These are phyloP conservation scores for Taiwanofungus camphoratus DNA, from an alignment of 1,284 basidiomycete genomes.

Conservation along the genomic window DNA sequence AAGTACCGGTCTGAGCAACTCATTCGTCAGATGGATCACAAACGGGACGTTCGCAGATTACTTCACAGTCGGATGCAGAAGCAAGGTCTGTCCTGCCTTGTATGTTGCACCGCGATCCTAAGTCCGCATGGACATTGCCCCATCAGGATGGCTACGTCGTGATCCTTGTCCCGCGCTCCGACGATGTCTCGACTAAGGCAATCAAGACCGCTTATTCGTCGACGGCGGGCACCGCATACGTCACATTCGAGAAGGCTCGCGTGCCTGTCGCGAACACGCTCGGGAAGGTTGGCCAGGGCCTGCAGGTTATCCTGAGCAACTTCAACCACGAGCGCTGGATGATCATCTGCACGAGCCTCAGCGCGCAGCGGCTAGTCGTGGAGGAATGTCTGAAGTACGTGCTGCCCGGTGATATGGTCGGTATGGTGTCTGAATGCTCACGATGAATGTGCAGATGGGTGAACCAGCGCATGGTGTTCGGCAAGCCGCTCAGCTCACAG, in stretches of 20 bases:
- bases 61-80: slow-evolving; percentile 75
- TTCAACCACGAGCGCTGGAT: slow-evolving; percentile 89
- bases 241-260: slow-evolving; percentile 88
- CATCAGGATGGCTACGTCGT: slow-evolving; percentile 76
- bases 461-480: slow-evolving; percentile 80
- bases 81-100: slow-evolving; percentile 39
- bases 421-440: neutral
- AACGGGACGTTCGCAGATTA: slow-evolving; percentile 81
- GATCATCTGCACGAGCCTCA: slow-evolving; percentile 68
- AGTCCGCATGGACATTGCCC: no score
- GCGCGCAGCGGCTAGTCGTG: slow-evolving; percentile 66
- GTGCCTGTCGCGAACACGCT: slow-evolving; percentile 86
- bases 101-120: neutral
- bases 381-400: slow-evolving; percentile 76
- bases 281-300: slow-evolving; percentile 80
- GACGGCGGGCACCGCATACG: slow-evolving; percentile 85
- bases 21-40: slow-evolving; percentile 77
- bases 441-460: slow-evolving; percentile 59
- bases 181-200: slow-evolving; percentile 83
- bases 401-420: neutral
- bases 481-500: slow-evolving; percentile 85
- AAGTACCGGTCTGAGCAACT: no score
- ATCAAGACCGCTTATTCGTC: slow-evolving; percentile 90
- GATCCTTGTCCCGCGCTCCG: slow-evolving; percentile 76
- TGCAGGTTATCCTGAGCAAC: slow-evolving; percentile 83